Evolutionary conservation across 2,329 filamentous ascomycete species (phyloP), one percentile per base, ranked within the genome.

Genomic region (Cercospora sp.): DNA sequence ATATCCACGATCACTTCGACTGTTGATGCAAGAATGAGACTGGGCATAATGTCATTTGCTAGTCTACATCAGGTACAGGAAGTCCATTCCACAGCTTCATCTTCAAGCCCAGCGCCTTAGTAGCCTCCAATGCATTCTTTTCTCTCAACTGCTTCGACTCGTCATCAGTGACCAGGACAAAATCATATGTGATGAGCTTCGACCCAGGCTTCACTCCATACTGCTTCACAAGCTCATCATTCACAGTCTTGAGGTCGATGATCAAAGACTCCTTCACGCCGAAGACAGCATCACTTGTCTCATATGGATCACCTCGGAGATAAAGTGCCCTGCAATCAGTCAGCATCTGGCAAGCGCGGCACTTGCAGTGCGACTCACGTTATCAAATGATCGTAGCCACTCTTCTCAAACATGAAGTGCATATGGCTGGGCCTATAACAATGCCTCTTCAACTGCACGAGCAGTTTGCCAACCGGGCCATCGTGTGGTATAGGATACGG

Each of bases 351-450:
- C 36, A 2, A 12, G 8, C 8, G 10, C 31, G 10, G 10, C 9
- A 16, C 12, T 42, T 5, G 12, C 23, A 3, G 2, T 12, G n/a
- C 23, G 9, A 88, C 89, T 71, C 83, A 94, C 91, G 92, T 96
- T 76, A 95, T 90, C 74, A 97, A 80, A 77, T 90, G 87, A 82
- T 97, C 92, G 81, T 87, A 93, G 0, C 91, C 91, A 36, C 84
- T 79, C 82, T 92, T 93, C 77, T 90, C 88, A 80, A 97, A 93
- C 91, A 96, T 95, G 75, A 95, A 95, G 79, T 95, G 92, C 84
- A 94, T 87, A 79, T 95, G 92, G 20, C 89, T 87, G 1, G 92
- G 92, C 63, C 92, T 82, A 82, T 88, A 94, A 65, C 88, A 88
- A 80, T 95, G 92, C n/a, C 92, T 83, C n/a, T 86, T 84, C 74